Base-by-base conservation (phyloP, 768 basidiomycete genomes). In the Chalciporus piperatus region DNA sequence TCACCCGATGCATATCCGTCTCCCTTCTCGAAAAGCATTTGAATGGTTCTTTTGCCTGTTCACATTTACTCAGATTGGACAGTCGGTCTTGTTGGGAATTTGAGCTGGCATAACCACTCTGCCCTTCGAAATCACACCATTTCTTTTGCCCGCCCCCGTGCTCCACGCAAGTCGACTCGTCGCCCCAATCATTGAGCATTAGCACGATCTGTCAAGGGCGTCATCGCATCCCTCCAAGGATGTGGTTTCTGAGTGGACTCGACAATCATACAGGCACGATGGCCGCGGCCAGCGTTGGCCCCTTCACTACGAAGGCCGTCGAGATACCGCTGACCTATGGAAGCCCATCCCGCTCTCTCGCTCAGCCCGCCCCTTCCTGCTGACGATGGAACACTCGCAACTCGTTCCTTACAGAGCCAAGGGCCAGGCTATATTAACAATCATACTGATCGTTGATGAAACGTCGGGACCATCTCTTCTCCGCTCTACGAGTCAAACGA, bases 1-100 rank as follows among this genome's bases (percentile, higher is more conserved):
- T 61, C 56, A 50, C 61, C 54, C 63, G 65, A 59, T 58, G 59
- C 53, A 61, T 59, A 57, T 54, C 58, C 28, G 23, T 60, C 54
- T 60, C 63, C n/a, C 50, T 44, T 63, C 53, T 51, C 20, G 55
- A 41, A n/a, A n/a, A n/a, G n/a, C n/a, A n/a, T n/a, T n/a, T n/a
- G 22, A 22, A 22, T 22, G 22, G 22, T 22, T 22, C 22, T 22
- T 22, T 22, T 22, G 4, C 22, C 22, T 22, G 22, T 22, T 22
- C 2, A 22, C 22, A 22, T 22, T 22, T n/a, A n/a, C 22, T 22
- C 22, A 22, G 22, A 22, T 13, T 16, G 41, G 48, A 47, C 46
- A 49, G 51, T 60, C 63, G 48, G 63, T 63, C 62, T 63, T 33
- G 55, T 38, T 50, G 55, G 59, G 59, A 30, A 63, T 52, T 27